Evolutionary conservation across 805 yeast species (phyloP).

Genomic region (Candida maris): DNA sequence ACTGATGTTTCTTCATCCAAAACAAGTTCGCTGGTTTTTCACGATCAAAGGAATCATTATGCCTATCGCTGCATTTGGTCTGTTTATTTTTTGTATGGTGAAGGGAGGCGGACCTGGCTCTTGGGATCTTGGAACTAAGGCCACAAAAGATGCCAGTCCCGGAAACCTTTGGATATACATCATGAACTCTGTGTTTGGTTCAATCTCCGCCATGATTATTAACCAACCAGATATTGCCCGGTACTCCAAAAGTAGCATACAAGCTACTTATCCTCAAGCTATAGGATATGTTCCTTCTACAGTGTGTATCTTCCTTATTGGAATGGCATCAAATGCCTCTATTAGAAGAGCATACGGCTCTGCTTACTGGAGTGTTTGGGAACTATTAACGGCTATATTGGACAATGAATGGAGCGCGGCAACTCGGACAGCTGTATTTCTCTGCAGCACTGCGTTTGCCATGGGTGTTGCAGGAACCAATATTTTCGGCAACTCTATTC

Average conservation of each 20-base stretch:
- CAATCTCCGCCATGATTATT: slow-evolving; percentile 26
- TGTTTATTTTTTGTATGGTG: slow-evolving; percentile 19
- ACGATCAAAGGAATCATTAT: slow-evolving; percentile 18
- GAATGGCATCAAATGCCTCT: slow-evolving; percentile 20
- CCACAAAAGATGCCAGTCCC: slow-evolving; percentile 3
- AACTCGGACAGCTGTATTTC: slow-evolving; percentile 24
- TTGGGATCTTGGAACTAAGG: slow-evolving; percentile 13
- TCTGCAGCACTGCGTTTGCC: slow-evolving; percentile 17
- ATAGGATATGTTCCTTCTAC: slow-evolving; percentile 19
- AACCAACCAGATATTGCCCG: slow-evolving; percentile 29
- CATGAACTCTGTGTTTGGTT: slow-evolving; percentile 23
- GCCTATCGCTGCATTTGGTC: slow-evolving; percentile 20
- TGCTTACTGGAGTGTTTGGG: slow-evolving; percentile 31
- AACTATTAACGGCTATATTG: slow-evolving; percentile 23
- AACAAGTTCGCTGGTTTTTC: slow-evolving; percentile 17
- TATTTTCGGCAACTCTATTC: slow-evolving; percentile 27
- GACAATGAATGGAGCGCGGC: slow-evolving; percentile 29
- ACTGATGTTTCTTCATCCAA: slow-evolving; percentile 19
- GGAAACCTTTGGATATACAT: slow-evolving; percentile 20
- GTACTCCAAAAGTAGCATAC: slow-evolving; percentile 17
- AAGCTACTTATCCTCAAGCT: slow-evolving; percentile 17
- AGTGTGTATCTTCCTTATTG: slow-evolving; percentile 14
- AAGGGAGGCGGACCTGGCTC: slow-evolving; percentile 19
- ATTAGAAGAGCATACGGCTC: slow-evolving; percentile 19
- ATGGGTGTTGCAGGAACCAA: slow-evolving; percentile 30